Evolutionary conservation across 805 yeast species (phyloP).

Genomic region (Ogataea naganishii): DNA sequence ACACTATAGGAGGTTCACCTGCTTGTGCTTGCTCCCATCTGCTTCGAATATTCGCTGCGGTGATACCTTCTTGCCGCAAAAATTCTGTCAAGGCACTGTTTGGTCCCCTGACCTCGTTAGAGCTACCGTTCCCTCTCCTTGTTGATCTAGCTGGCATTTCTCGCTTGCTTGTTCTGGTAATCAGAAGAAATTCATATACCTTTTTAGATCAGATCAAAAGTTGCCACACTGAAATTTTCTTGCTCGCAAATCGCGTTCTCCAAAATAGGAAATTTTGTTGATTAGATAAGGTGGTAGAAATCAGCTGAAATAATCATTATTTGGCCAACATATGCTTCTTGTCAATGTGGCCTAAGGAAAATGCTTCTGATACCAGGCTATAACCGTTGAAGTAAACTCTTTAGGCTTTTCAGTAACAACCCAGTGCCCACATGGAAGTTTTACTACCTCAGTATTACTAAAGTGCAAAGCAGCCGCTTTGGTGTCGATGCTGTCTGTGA

Average conservation of each 20-base stretch:
- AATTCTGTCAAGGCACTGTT: slow-evolving; percentile 89
- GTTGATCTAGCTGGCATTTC: no score
- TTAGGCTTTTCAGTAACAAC: slow-evolving; percentile 74
- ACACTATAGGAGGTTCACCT: slow-evolving; percentile 1
- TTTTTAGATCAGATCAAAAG: no score
- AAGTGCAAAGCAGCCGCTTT: slow-evolving; percentile 26
- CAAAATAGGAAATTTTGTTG: no score
- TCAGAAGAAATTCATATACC: no score
- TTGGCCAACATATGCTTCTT: no score
- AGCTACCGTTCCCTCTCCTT: no score
- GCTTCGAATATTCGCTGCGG: slow-evolving; percentile 64
- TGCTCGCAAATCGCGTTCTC: no score
- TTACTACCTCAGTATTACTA: slow-evolving; percentile 59
- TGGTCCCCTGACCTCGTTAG: slow-evolving; percentile 41
- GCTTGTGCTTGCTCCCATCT: slow-evolving; percentile 15
- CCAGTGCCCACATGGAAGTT: slow-evolving; percentile 86
- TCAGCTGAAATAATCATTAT: no score
- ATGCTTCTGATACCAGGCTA: slow-evolving; percentile 31
- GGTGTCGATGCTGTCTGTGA: slow-evolving; percentile 16
- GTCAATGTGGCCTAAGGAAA: no score
- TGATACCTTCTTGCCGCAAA: slow-evolving; percentile 81
- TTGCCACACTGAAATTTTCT: no score
- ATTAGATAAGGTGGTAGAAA: no score
- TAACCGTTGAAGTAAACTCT: slow-evolving; percentile 55
- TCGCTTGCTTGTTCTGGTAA: no score